These are phyloP conservation scores for Aurantiochytrium sp. DNA, from an alignment of 108 stramenopile genomes.

Conservation along the genomic window DNA sequence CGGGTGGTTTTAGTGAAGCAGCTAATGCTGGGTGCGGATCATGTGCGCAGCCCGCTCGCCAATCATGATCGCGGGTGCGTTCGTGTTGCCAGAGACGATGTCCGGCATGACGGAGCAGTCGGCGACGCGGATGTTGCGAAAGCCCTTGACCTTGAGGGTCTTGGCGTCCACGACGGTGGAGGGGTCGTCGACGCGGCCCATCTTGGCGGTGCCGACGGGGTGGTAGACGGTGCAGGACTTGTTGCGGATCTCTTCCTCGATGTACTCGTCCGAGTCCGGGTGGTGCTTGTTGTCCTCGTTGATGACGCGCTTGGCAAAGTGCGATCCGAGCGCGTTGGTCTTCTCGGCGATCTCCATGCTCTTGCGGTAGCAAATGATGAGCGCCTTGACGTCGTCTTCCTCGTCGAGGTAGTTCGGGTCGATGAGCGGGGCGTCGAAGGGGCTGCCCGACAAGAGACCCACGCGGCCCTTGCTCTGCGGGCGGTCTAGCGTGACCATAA, in stretches of 20 bases:
- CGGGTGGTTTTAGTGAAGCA: background rate
- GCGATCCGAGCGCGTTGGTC: background rate
- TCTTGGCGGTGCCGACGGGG: background rate
- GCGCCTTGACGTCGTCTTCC: background rate
- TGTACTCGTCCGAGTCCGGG: constrained; percentile 4
- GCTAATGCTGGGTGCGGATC: background rate
- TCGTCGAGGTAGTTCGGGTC: constrained; percentile 27
- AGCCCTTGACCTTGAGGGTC: constrained; percentile 5
- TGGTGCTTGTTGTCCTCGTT: background rate
- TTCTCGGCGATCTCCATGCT: background rate
- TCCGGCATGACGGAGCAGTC: background rate
- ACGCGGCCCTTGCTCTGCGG: background rate
- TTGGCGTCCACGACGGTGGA: background rate
- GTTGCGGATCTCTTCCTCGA: background rate
- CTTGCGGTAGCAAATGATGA: background rate
- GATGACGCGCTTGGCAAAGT: background rate
- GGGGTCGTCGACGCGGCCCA: background rate
- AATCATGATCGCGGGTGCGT: background rate
- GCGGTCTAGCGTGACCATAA: background rate
- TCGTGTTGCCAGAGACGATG: constrained; percentile 22
- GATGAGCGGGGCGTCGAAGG: background rate
- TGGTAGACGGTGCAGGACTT: background rate
- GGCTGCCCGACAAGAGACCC: background rate
- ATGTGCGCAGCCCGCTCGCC: background rate
- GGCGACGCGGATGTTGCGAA: constrained; percentile 1